Percentiles rank a stretch among this genome's conserved stretches.
These are phyloP conservation scores for Coffea eugenioides DNA, from an alignment of 257 asterid genomes.

Conservation along the genomic window DNA sequence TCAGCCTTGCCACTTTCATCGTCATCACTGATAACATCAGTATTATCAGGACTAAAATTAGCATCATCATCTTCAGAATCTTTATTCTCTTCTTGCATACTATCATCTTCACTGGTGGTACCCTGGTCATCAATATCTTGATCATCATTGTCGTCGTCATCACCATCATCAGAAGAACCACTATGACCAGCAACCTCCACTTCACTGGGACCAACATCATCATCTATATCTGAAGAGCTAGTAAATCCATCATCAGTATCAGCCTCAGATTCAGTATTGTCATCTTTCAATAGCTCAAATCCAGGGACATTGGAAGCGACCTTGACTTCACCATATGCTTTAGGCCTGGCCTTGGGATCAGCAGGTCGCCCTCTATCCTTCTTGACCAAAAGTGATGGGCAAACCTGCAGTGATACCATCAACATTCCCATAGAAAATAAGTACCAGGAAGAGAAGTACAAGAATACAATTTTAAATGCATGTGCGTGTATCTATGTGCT, in stretches of 20 bases:
- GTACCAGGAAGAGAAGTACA: neutral
- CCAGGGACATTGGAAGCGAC: slow-evolving; percentile 71
- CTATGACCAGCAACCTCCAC: slow-evolving; percentile 37
- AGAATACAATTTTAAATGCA: neutral
- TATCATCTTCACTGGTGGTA: slow-evolving; percentile 20
- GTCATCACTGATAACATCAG: slow-evolving; percentile 26
- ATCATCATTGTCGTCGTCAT: slow-evolving; percentile 35
- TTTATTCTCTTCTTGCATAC: slow-evolving; percentile 33
- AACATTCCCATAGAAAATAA: slow-evolving; percentile 5
- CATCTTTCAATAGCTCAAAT: slow-evolving; percentile 67
- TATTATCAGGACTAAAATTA: slow-evolving; percentile 25
- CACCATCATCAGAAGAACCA: slow-evolving; percentile 38
- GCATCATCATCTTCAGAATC: slow-evolving; percentile 38
- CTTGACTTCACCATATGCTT: slow-evolving; percentile 84
- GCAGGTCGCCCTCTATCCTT: slow-evolving; percentile 90
- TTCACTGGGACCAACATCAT: slow-evolving; percentile 29
- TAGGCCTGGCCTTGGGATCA: slow-evolving; percentile 70
- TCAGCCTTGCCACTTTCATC: slow-evolving; percentile 31
- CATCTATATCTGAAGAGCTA: slow-evolving; percentile 32
- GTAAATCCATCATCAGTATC: slow-evolving; percentile 33
- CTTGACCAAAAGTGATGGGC: slow-evolving; percentile 81
- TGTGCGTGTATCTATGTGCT: neutral
- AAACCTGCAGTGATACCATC: slow-evolving; percentile 52
- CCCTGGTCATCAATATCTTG: slow-evolving; percentile 32
- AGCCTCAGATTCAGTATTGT: slow-evolving; percentile 44